A percentile compares a stretch with the other conserved stretches of the same genome.
Conservation (phyloP, 2,329 filamentous ascomycete species). For the Onygenales sp. region DNA sequence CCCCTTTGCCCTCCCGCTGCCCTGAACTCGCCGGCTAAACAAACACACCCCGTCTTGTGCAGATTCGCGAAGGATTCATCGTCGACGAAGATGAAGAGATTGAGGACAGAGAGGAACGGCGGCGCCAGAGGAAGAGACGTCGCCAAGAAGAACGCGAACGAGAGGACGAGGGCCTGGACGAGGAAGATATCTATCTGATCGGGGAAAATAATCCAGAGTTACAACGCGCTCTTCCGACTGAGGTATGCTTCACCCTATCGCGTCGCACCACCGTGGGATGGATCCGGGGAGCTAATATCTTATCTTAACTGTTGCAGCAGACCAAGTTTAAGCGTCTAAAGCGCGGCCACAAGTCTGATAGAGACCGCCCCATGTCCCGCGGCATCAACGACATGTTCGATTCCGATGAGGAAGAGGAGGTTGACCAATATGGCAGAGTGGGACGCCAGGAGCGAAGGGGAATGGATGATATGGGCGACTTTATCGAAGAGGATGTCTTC, state of each 20-base stretch:
- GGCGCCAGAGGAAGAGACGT: constrained; percentile 65
- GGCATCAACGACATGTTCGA: constrained; percentile 90
- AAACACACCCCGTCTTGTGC: not conserved
- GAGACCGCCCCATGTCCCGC: constrained; percentile 51
- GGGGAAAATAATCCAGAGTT: constrained; percentile 68
- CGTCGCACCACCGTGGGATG: not conserved
- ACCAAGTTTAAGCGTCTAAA: constrained; percentile 95
- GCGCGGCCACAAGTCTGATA: constrained; percentile 68
- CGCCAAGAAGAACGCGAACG: constrained; percentile 67
- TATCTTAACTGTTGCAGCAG: constrained; percentile 33
- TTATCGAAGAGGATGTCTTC: constrained; percentile 93
- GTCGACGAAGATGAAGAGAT: constrained; percentile 84
- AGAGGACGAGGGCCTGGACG: constrained; percentile 76
- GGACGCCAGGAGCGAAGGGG: constrained; percentile 44
- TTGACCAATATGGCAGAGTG: constrained; percentile 38
- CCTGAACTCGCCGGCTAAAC: not conserved
- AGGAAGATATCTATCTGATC: constrained; percentile 93
- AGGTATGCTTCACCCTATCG: constrained; percentile 47
- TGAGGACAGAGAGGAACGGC: constrained; percentile 52
- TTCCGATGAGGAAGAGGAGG: constrained; percentile 72
- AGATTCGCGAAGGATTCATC: constrained; percentile 93
- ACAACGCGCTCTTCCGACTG: constrained; percentile 55
- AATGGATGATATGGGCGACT: constrained; percentile 78
- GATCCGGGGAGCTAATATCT: not conserved
- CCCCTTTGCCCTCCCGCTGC: not conserved